A percentile compares a stretch with the other conserved stretches of the same genome.
Conservation (phyloP, 257 asterid species). For the Paraleonurus japonicus region DNA sequence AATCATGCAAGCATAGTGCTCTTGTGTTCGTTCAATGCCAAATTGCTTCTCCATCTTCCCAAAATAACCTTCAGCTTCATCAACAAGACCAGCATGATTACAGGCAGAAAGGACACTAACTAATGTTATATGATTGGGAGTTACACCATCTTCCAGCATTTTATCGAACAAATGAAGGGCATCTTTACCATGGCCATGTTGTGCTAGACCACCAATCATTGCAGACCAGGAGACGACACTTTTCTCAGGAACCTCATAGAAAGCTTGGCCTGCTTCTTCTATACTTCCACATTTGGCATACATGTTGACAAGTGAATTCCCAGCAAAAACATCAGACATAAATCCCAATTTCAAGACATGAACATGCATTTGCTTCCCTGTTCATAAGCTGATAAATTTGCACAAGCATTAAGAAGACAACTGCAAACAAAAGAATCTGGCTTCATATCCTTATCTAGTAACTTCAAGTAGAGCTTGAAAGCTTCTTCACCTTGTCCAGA, state of each 20-base stretch:
- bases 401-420: conserved; percentile 73
- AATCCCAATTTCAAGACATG: conserved; percentile 65
- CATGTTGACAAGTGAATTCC: conserved; percentile 85
- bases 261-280: conserved; percentile 59
- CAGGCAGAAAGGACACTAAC: conserved; percentile 78
- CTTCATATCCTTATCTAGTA: conserved; percentile 42
- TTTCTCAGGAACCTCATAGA: conserved; percentile 51
- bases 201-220: conserved; percentile 81
- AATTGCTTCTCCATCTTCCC: conserved; percentile 50
- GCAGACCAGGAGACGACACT: conserved; percentile 75
- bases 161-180: conserved; percentile 52
- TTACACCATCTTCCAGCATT: conserved; percentile 52
- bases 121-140: conserved; percentile 71
- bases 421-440: conserved; percentile 80
- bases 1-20: conserved; percentile 87
- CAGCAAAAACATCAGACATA: conserved; percentile 59
- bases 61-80: conserved; percentile 59
- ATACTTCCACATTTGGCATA: conserved; percentile 82
- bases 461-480: conserved; percentile 54
- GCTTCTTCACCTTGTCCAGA: conserved; percentile 73
- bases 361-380: conserved; percentile 74
- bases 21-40: conserved; percentile 61
- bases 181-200: conserved; percentile 65
- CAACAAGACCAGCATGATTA: conserved; percentile 71
- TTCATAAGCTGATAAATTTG: conserved; percentile 72